phyloP scores from a whole-genome alignment of 164 flowering plant species.

The Pachysandra terminalis region DNA sequence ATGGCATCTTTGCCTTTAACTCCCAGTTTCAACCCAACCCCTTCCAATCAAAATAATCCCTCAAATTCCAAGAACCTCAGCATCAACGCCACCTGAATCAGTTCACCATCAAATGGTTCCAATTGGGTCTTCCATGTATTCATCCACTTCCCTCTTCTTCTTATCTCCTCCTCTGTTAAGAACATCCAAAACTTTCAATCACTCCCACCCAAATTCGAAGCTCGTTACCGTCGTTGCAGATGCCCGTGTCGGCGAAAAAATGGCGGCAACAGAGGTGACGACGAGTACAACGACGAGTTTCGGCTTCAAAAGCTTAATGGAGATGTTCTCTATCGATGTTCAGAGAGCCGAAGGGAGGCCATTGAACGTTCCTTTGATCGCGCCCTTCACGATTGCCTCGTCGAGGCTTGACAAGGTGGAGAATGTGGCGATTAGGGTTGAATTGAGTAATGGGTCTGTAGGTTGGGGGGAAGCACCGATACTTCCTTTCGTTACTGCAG shows the following conservation, averaged over 20 bases:
- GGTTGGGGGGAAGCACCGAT: slow-evolving; percentile 96
- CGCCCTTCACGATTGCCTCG: slow-evolving; percentile 79
- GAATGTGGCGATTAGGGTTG: slow-evolving; percentile 78
- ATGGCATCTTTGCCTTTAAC: neutral
- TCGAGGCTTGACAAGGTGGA: slow-evolving; percentile 72
- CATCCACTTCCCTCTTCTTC: neutral
- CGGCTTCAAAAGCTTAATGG: slow-evolving; percentile 54
- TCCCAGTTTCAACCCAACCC: neutral
- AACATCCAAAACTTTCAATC: neutral
- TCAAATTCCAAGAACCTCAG: neutral
- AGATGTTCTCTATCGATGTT: slow-evolving; percentile 55
- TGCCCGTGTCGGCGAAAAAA: neutral
- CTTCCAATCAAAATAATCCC: neutral
- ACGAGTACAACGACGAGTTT: slow-evolving; percentile 22
- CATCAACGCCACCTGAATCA: neutral
- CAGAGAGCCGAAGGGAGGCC: slow-evolving; percentile 69
- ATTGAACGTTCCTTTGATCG: slow-evolving; percentile 63
- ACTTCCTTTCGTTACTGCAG: slow-evolving; percentile 82
- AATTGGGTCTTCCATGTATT: neutral
- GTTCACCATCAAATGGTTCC: slow-evolving; percentile 6
- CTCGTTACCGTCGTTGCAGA: neutral
- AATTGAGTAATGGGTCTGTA: slow-evolving; percentile 64
- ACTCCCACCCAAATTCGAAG: neutral
- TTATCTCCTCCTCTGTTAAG: neutral
- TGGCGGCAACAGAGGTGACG: neutral